Percentiles rank a stretch among this genome's conserved stretches.
phyloP scores from a whole-genome alignment of 1,284 basidiomycete species.

The Sporisorium sorghi region DNA sequence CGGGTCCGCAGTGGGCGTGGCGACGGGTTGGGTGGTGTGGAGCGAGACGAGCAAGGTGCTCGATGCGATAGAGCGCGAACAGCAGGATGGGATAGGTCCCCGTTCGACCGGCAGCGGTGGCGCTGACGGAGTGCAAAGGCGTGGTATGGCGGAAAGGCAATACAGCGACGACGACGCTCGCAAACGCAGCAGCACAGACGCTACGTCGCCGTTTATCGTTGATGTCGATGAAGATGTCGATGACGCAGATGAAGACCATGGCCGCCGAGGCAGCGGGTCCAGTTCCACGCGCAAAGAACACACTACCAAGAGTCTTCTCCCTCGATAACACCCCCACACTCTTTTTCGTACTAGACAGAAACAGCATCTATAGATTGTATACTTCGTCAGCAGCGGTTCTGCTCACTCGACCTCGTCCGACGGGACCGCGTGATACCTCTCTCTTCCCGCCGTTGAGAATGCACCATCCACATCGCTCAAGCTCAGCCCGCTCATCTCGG shows the following conservation, averaged over 20 bases:
- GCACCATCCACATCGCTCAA: constrained; percentile 36
- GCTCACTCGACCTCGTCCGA: constrained; percentile 9
- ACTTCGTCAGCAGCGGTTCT: background rate
- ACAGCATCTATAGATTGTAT: background rate
- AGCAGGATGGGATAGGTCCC: background rate
- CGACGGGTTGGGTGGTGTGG: constrained; percentile 48
- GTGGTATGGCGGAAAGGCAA: no score
- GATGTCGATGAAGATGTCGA: constrained; percentile 22
- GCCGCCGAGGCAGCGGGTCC: no score
- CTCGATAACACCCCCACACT: constrained; percentile 10
- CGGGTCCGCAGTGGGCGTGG: constrained; percentile 32
- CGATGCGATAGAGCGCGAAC: constrained; percentile 22
- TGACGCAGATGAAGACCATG: constrained; percentile 3
- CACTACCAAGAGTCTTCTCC: constrained; percentile 7
- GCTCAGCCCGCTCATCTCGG: constrained; percentile 50
- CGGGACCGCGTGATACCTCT: constrained; percentile 27
- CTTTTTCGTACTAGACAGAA: background rate
- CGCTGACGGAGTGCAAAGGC: background rate
- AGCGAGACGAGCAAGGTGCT: constrained; percentile 40
- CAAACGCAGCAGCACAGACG: background rate
- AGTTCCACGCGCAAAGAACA: constrained; percentile 2
- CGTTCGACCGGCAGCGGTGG: background rate
- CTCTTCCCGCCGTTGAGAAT: background rate
- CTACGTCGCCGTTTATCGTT: constrained; percentile 26
- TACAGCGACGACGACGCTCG: constrained; percentile 3